Percentiles rank a stretch among this genome's conserved stretches.
phyloP scores from a whole-genome alignment of 148 eudicot genomes.

The Cornus florida region DNA sequence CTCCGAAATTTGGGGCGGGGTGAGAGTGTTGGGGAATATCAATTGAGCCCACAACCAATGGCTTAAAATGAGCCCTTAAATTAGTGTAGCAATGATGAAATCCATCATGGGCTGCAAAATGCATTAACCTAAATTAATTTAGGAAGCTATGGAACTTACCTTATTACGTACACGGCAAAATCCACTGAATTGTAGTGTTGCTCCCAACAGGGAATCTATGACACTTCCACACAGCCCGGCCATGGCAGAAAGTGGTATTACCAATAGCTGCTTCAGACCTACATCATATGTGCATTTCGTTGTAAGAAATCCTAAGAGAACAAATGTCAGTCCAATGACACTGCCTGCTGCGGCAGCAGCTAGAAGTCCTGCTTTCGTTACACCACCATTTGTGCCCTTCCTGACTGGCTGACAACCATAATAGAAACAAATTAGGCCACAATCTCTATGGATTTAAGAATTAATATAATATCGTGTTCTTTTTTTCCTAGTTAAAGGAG shows the following conservation, averaged over 20 bases:
- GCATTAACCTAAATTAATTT: not conserved
- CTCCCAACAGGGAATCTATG: constrained; percentile 88
- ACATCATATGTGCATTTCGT: constrained; percentile 55
- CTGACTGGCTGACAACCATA: constrained; percentile 56
- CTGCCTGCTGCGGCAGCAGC: constrained; percentile 89
- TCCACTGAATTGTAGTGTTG: constrained; percentile 87
- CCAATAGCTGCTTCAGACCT: constrained; percentile 72
- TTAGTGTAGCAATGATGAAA: not conserved
- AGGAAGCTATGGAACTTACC: constrained; percentile 33
- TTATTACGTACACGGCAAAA: constrained; percentile 77
- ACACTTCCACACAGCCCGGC: constrained; percentile 85
- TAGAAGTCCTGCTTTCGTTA: constrained; percentile 76
- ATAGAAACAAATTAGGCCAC: constrained; percentile 17
- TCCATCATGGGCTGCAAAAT: not conserved
- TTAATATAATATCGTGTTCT: not conserved
- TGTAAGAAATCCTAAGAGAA: constrained; percentile 58
- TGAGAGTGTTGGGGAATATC: not conserved
- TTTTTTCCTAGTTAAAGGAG: no score
- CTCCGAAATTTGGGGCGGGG: no score
- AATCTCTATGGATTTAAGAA: not conserved
- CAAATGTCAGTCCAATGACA: constrained; percentile 73
- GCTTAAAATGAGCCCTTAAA: not conserved
- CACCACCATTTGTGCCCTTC: constrained; percentile 97
- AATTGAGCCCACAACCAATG: not conserved
- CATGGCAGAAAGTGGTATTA: constrained; percentile 74